Conservation (phyloP, 2,329 filamentous ascomycete genomes). For the Verticillium isaacii region DNA sequence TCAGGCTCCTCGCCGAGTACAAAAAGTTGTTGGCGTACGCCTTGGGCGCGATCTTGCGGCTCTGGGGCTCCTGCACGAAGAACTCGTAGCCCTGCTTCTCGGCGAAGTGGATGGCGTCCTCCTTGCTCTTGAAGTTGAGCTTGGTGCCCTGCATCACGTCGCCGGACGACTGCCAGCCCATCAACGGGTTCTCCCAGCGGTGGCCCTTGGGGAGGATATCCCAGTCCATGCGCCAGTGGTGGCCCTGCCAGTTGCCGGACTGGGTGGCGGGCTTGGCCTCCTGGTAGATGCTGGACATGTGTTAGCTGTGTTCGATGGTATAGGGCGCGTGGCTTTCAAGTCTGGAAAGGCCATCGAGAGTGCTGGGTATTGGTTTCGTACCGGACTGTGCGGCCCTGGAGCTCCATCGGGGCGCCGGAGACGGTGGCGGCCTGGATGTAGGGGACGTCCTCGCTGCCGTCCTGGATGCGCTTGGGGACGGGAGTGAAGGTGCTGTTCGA, state of each 20-base stretch:
- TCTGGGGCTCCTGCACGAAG: constrained; percentile 95
- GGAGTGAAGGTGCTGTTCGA: constrained; percentile 75
- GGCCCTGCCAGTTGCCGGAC: constrained; percentile 79
- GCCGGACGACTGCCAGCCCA: constrained; percentile 96
- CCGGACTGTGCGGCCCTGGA: constrained; percentile 92
- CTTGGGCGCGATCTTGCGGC: constrained; percentile 81
- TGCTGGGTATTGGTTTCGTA: constrained; percentile 37
- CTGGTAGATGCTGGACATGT: constrained; percentile 71
- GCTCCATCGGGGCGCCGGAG: constrained; percentile 87
- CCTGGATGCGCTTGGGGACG: constrained; percentile 82
- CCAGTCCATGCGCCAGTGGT: constrained; percentile 98
- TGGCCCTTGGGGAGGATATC: constrained; percentile 88
- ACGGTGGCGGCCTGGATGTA: constrained; percentile 77
- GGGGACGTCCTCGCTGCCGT: constrained; percentile 78
- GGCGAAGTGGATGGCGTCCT: constrained; percentile 90
- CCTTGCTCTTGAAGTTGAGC: constrained; percentile 85
- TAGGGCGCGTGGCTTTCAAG: not conserved
- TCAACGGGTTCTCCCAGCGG: constrained; percentile 96
- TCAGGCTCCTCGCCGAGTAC: constrained; percentile 80
- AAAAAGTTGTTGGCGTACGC: constrained; percentile 96
- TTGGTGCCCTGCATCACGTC: constrained; percentile 94
- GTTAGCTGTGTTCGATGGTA: not conserved
- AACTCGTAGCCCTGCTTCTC: constrained; percentile 99
- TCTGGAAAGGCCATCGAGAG: not conserved
- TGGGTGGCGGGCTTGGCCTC: constrained; percentile 93